Base-by-base conservation (phyloP, 371 early-diverging fungal genomes). In the Mortierella sp. region DNA sequence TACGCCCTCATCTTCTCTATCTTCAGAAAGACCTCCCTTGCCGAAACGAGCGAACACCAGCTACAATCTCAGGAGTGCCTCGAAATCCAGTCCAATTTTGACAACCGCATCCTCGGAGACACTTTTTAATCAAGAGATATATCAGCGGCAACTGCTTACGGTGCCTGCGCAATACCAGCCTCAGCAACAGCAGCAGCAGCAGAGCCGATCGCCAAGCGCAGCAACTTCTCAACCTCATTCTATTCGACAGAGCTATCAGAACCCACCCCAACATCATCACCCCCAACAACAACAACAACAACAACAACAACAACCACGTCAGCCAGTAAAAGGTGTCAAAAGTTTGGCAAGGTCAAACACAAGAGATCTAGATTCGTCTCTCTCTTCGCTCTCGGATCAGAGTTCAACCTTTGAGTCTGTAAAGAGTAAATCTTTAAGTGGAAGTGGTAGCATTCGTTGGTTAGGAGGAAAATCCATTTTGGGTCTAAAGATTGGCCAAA, bases 11-110 rank as follows among this genome's bases (percentile, higher is more conserved):
- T 4, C 57, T 5, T 32, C 45, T 19, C 13, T 43, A 7, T 22
- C 33, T 21, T 9, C 57, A 10, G 19, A 11, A 28, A 16, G 22
- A 15, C 47, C 67, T 15, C 59, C 59, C 15, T 24, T 38, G 48
- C 48, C 60, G 0, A 57, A 43, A 0, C 47, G 52, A 53, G 9
- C 57, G 22, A 28, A 55, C 11, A 40, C 70, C 22, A 55, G 63
- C 8, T 55, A 55, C 9, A 45, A 11, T 24, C 40, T 47, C 28
- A 10, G 55, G 8, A 28, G 45, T 43, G 47, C 45, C 6, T 70
- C 70, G 4, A 70, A 57, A 57, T 70, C 70, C 6, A 70, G 58
- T 15, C 70, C 70, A 11, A 28, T 33, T 6, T 47, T 70, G 28
- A 58, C 32, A 6, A 63, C 63, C 0, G 63, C n/a, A 52, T 41